Base-by-base conservation (phyloP, 2,329 filamentous ascomycete species). In the Colletotrichum chrysophilum region DNA sequence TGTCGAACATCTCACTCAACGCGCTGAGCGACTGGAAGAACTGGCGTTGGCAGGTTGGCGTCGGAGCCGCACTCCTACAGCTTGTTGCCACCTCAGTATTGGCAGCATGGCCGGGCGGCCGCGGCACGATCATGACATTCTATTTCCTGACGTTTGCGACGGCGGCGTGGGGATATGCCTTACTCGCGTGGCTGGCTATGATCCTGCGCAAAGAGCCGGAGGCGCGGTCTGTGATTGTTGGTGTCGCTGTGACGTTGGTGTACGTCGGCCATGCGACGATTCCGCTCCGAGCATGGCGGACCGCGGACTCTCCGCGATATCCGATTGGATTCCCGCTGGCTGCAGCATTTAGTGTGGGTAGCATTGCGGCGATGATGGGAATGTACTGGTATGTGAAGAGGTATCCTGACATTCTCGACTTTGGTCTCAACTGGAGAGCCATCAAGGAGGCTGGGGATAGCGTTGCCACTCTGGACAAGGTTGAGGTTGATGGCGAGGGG, bases 181-280 rank as follows among this genome's bases (percentile, higher is more conserved):
- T 84, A 0, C 76, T 84, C 0, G 80, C 83, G 0, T 84, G 82
- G 82, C 56, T 84, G 2, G 82, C 79, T 0, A 78, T 80, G 38
- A 80, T 82, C 0, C 34, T 84, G 1, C 78, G 81, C 2, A 82
- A 80, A 7, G 81, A 84, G 21, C 82, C 82, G 0, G 82, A 83
- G 36, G 80, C 82, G 16, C 78, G 83, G 16, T 80, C 83, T 1
- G 81, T 84, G n/a, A 76, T 84, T 13, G 83, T 84, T 7, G 84
- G 81, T 0, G 34, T 84, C 2, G 83, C 83, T 0, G 81, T 85
- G 24, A 85, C 82, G 21, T 67, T 85, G 6, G 83, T 85, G 0
- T 85, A 85, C 21, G 77, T 84, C 1, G 84, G 84, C 0, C 84
- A 85, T 18, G 83, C 83, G 0, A 85, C 84, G 0, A 84, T 85